Conservation (phyloP, 2,329 filamentous ascomycete species). For the Neopestalotiopsis rosae region DNA sequence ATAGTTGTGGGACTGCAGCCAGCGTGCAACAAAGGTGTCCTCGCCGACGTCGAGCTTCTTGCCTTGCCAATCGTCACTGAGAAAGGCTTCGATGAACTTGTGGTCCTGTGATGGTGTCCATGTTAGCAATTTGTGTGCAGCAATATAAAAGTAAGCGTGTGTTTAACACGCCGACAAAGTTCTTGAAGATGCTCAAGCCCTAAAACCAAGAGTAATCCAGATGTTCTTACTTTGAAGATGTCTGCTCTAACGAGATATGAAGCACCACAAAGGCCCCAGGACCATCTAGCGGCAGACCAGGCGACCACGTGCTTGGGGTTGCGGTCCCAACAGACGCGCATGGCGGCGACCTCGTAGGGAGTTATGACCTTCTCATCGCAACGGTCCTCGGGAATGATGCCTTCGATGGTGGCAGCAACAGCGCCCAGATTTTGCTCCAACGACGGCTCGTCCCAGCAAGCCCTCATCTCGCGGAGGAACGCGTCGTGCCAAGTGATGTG, state of each 20-base stretch:
- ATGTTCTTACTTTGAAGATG: not conserved
- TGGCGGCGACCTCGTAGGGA: constrained; percentile 16
- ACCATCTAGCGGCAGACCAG: constrained; percentile 13
- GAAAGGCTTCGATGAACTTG: constrained; percentile 5
- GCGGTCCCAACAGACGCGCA: constrained; percentile 13
- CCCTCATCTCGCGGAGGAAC: not conserved
- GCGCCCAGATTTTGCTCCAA: not conserved
- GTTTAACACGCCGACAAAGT: too few relatives aligned
- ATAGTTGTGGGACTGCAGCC: constrained; percentile 18
- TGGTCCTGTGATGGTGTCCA: not conserved
- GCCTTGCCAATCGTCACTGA: constrained; percentile 17
- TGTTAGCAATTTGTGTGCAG: not conserved
- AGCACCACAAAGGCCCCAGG: constrained; percentile 13
- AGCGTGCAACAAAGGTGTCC: constrained; percentile 22
- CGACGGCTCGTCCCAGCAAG: not conserved
- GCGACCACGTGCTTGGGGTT: not conserved
- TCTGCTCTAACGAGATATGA: not conserved
- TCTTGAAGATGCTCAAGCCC: too few relatives aligned
- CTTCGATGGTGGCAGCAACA: not conserved
- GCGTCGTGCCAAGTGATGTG: not conserved
- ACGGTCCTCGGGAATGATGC: constrained; percentile 16
- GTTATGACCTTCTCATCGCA: constrained; percentile 12
- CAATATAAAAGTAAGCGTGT: not conserved
- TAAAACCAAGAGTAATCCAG: not conserved
- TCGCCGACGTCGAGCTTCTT: constrained; percentile 19